Base-by-base conservation (phyloP, 2,329 filamentous ascomycete genomes). In the Talaromyces verruculosus region DNA sequence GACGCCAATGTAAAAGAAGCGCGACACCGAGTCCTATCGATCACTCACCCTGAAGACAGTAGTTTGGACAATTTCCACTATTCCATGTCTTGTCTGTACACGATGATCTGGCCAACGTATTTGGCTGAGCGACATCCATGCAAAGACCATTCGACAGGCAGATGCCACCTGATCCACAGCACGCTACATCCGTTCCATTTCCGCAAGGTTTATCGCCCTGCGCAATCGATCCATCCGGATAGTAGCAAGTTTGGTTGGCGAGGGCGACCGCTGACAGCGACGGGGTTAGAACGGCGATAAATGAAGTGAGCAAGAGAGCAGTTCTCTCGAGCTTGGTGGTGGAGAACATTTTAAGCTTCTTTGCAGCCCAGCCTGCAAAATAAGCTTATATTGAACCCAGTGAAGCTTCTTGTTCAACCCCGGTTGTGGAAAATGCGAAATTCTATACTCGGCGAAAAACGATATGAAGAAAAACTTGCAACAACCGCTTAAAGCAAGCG, bases 81-180 rank as follows among this genome's bases (percentile, higher is more conserved):
- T 19, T 45, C 75, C 75, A 77, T 13, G 68, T 67, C 25, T 71
- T 49, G 62, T 74, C 71, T 10, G 74, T 76, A 65, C 75, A 77
- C 6, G 61, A 68, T 1, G 72, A 73, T 33, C 74, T 69, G 3
- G 73, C 73, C 3, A 75, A 57, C 8, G 69, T 67, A 37, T 70
- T 76, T 1, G 73, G 61, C 39, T 64, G 73, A 28, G 33, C 51
- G 6, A 67, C 60, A 33, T 70, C 68, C 41, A 74, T 61, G 62
- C 74, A 77, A 30, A 73, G 69, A 5, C 75, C 73, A 63, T 76
- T 77, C 15, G 71, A 69, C 30, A 75, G 65, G 55, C 75, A 77
- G 58, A 76, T 68, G 19, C 69, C 68, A 8, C 49, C 64, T 3
- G 33, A 43, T 2, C 70, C 68, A 45, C 74, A 77, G 65, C 74